A percentile compares a stretch with the other conserved stretches of the same genome.
Evolutionary conservation across 805 yeast genomes (phyloP).

Genomic region (Wickerhamiella azymoides): DNA sequence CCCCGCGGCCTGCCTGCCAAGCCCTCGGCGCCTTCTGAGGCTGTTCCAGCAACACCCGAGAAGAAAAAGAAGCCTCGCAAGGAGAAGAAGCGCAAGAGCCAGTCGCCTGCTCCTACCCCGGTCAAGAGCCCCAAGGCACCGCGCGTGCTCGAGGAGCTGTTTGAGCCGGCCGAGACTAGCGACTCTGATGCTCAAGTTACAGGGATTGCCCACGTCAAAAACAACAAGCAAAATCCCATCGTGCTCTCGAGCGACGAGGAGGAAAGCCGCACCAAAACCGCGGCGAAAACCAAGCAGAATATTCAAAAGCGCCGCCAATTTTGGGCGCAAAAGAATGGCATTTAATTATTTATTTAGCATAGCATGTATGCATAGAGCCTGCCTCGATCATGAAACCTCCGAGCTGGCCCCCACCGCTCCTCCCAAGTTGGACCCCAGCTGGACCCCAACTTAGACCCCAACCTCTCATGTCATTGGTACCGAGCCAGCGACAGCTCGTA

Average conservation of each 20-base stretch:
- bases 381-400: too few species aligned
- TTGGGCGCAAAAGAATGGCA: slow-evolving; percentile 4
- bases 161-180: not conserved
- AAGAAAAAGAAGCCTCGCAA: not conserved
- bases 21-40: too few species aligned
- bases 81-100: not conserved
- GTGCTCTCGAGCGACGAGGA: not conserved
- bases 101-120: not conserved
- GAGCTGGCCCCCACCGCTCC: too few species aligned
- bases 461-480: slow-evolving; percentile 5
- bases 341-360: slow-evolving; percentile 2
- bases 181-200: not conserved
- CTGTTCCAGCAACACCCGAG: too few species aligned
- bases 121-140: not conserved
- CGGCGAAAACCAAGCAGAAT: not conserved
- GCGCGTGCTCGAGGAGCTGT: not conserved
- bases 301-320: not conserved
- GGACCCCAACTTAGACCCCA: not conserved
- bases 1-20: too few species aligned
- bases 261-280: slow-evolving; percentile 5
- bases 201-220: not conserved
- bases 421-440: too few species aligned
- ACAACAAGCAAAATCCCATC: not conserved
- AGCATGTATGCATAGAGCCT: too few species aligned
- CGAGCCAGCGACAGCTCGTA: not conserved